Percentiles rank a stretch among this genome's conserved stretches.
These are phyloP conservation scores for Penicillium coprophilum DNA, from an alignment of 495 filamentous ascomycete genomes.

Conservation along the genomic window DNA sequence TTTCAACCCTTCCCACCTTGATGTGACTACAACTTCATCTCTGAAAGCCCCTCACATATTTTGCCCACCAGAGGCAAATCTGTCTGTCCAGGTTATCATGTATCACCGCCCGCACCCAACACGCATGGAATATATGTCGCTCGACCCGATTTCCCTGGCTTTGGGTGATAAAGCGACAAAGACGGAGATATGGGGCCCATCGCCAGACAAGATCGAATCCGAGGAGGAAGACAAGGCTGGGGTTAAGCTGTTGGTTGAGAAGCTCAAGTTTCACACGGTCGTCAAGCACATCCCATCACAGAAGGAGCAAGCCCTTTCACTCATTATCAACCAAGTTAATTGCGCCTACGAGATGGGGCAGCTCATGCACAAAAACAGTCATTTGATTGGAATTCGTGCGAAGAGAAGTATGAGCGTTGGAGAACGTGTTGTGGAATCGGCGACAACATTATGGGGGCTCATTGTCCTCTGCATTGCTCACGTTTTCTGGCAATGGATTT, in stretches of 20 bases:
- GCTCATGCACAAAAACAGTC: constrained; percentile 83
- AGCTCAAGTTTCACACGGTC: constrained; percentile 84
- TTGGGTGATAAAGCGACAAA: constrained; percentile 68
- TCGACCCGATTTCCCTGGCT: constrained; percentile 83
- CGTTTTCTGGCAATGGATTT: constrained; percentile 70
- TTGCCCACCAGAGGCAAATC: constrained; percentile 57
- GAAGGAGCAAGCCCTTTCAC: constrained; percentile 77
- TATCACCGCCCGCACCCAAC: constrained; percentile 83
- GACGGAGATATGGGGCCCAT: constrained; percentile 26
- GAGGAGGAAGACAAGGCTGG: constrained; percentile 63
- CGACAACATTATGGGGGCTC: constrained; percentile 77
- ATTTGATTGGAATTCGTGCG: constrained; percentile 72
- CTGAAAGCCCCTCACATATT: constrained; percentile 66
- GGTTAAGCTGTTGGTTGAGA: constrained; percentile 71
- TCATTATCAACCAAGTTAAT: constrained; percentile 92
- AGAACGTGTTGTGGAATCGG: constrained; percentile 92
- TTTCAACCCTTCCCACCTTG: constrained; percentile 70
- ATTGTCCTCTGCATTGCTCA: constrained; percentile 67
- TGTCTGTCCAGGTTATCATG: constrained; percentile 82
- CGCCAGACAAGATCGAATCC: constrained; percentile 36
- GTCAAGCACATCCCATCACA: constrained; percentile 69
- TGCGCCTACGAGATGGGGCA: constrained; percentile 87
- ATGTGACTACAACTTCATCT: constrained; percentile 58
- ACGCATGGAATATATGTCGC: constrained; percentile 95
- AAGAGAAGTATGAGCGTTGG: constrained; percentile 88